A percentile compares a stretch with the other conserved stretches of the same genome.
These are phyloP conservation scores for Torulaspora quercuum DNA, from an alignment of 805 yeast species.

Conservation along the genomic window DNA sequence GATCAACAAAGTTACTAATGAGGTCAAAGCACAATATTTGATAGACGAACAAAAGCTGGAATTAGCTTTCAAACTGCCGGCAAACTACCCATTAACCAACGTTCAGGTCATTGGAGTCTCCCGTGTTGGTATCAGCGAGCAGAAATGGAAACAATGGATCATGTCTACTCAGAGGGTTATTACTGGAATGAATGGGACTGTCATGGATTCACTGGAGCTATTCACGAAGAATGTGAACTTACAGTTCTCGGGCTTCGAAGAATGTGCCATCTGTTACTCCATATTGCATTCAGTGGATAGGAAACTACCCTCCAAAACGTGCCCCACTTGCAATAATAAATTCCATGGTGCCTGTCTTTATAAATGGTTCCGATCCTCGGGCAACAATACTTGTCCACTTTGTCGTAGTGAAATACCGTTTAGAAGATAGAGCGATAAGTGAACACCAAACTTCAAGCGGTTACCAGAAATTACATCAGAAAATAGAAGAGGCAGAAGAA, in stretches of 20 bases:
- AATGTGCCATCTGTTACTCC: slow-evolving; percentile 95
- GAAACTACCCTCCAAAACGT: slow-evolving; percentile 81
- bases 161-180: slow-evolving; percentile 84
- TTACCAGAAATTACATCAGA: too few relatives aligned
- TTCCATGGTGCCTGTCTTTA: slow-evolving; percentile 95
- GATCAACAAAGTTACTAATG: slow-evolving; percentile 58
- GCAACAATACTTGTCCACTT: slow-evolving; percentile 88
- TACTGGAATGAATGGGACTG: slow-evolving; percentile 67
- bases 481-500: too few relatives aligned
- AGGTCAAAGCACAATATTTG: slow-evolving; percentile 65
- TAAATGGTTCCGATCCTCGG: slow-evolving; percentile 96
- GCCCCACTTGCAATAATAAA: slow-evolving; percentile 87
- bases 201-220: slow-evolving; percentile 42
- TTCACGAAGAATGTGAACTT: slow-evolving; percentile 63
- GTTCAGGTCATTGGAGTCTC: slow-evolving; percentile 73
- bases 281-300: slow-evolving; percentile 82
- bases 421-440: slow-evolving; percentile 24
- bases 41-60: slow-evolving; percentile 89
- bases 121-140: slow-evolving; percentile 84
- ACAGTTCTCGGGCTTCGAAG: slow-evolving; percentile 92
- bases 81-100: slow-evolving; percentile 70
- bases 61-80: slow-evolving; percentile 69
- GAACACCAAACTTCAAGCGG: too few relatives aligned
- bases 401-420: slow-evolving; percentile 56
- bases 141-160: slow-evolving; percentile 93